Base-by-base conservation (phyloP, 768 basidiomycete genomes). In the Nidularia sp. region DNA sequence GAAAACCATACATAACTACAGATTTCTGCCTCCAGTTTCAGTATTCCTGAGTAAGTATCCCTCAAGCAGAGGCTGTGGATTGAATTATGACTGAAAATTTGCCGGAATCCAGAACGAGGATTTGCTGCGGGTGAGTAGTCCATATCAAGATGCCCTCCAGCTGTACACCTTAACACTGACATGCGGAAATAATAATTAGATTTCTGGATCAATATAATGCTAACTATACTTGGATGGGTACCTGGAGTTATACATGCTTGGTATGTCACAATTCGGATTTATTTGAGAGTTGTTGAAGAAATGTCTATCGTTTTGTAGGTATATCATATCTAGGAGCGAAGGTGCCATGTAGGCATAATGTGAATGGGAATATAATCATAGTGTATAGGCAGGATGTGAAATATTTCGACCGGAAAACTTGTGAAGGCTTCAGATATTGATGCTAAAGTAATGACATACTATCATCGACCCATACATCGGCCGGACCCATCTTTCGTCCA, bases 231-330 rank as follows among this genome's bases (percentile, higher is more conserved):
- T 6, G 76, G 76, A 34, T 80, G 77, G 78, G 72, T 81, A 48
- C 79, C 79, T 8, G 79, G 77, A 31, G 69, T 78, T 6, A 61
- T 80, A 45, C 79, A 82, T 57, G 76, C 78, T 15, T 79, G 75
- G 78, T 78, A 35, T 29, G 67, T 57, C 33, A 32, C 22, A 45
- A 2, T 29, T 13, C 15, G 25, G 9, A 4, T 46, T 15, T 34
- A 34, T 29, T 35, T 43, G 25, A 4, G 33, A 18, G 7, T 22
- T n/a, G n/a, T 5, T 54, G 18, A 33, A 15, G 6, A 34, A 6
- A 25, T 46, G 4, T 15, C 29, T 18, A 43, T 31, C n/a, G 51
- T 34, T 18, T n/a, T 42, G 25, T 18, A 66, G 62, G 62, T 62
- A 61, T 18, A 59, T 62, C 22, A 64, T 63, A 6, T 61, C 65